Evolutionary conservation across 2,329 filamentous ascomycete genomes (phyloP).

Genomic region (Colletotrichum sp.): DNA sequence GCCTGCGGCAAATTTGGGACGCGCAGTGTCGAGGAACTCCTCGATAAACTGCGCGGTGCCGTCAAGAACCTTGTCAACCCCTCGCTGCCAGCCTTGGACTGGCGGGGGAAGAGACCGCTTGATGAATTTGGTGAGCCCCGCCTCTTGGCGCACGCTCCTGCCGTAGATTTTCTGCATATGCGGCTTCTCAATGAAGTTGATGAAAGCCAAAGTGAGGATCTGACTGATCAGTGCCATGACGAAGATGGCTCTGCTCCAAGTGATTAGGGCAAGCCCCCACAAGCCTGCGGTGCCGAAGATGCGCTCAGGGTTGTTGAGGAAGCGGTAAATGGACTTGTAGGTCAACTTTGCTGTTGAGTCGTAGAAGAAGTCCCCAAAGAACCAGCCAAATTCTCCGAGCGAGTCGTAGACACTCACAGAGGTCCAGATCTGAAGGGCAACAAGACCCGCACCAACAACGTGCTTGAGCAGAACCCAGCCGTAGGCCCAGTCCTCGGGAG

Average conservation of each 20-base stretch:
- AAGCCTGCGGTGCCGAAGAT: constrained; percentile 93
- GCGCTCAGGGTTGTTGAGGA: constrained; percentile 95
- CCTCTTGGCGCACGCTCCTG: constrained; percentile 79
- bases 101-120: constrained; percentile 84
- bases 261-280: constrained; percentile 94
- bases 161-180: constrained; percentile 99
- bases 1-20: constrained; percentile 84
- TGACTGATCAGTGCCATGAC: constrained; percentile 86
- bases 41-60: constrained; percentile 90
- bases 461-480: constrained; percentile 88
- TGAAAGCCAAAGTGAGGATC: constrained; percentile 82
- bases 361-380: constrained; percentile 99
- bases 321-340: constrained; percentile 97
- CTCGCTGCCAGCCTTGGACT: constrained; percentile 82
- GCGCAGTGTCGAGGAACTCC: constrained; percentile 84
- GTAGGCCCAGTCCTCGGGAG: constrained; percentile 86
- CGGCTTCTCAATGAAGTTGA: constrained; percentile 91
- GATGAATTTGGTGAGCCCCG: constrained; percentile 90
- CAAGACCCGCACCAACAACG: constrained; percentile 79
- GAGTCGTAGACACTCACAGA: constrained; percentile 93
- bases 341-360: constrained; percentile 87
- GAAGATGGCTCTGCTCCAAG: constrained; percentile 86
- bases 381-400: constrained; percentile 97
- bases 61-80: constrained; percentile 84
- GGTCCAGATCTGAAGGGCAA: constrained; percentile 92